phyloP scores from a whole-genome alignment of 257 asterid species.

The Gynochthodes officinalis region DNA sequence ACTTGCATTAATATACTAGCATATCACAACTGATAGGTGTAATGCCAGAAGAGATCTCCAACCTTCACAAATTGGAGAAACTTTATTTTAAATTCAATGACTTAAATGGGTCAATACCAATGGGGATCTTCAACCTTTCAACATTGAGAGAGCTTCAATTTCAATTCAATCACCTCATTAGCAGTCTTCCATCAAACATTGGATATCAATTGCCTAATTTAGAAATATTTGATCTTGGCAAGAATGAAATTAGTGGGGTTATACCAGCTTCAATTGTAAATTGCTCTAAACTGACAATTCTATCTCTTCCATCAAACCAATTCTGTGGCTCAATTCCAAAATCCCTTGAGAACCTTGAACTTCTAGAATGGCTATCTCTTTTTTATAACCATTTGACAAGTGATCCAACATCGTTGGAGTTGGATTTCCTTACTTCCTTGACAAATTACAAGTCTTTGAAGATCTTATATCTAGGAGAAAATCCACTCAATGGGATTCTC shows the following conservation, averaged over 20 bases:
- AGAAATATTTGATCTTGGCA: not conserved
- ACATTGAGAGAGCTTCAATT: not conserved
- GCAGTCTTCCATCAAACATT: not conserved
- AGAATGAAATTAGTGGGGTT: not conserved
- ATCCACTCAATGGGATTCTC: slow-evolving; percentile 2
- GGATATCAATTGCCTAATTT: not conserved
- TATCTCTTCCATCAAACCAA: not conserved
- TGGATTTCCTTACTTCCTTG: not conserved
- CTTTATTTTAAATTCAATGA: not conserved
- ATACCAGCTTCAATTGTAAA: not conserved
- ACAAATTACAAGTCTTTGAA: not conserved
- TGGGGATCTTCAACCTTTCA: slow-evolving; percentile 1
- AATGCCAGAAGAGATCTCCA: not conserved
- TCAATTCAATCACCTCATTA: not conserved
- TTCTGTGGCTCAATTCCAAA: not conserved
- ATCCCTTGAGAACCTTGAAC: not conserved
- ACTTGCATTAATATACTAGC: no score
- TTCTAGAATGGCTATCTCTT: not conserved
- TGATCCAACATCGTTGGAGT: not conserved
- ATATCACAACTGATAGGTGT: not conserved
- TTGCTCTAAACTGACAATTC: not conserved
- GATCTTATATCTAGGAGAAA: not conserved
- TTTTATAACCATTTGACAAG: not conserved
- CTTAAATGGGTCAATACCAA: not conserved
- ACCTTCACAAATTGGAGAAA: not conserved